These are phyloP conservation scores for Halteria grandinella DNA, from an alignment of 73 alveolate species.

Conservation along the genomic window DNA sequence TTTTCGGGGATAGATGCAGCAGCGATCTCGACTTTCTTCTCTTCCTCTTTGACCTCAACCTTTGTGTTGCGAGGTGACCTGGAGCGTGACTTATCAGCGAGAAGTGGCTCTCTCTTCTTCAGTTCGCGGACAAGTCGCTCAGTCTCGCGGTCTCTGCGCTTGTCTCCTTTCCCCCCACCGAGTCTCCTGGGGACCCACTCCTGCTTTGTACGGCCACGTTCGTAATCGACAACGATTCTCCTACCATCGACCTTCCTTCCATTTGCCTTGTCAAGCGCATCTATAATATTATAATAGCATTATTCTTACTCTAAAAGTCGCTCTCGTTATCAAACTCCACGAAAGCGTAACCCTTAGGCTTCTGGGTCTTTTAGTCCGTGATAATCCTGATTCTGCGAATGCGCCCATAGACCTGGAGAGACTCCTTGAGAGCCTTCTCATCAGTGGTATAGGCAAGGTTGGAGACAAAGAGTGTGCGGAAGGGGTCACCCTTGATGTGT, in stretches of 20 bases:
- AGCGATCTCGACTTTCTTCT: background rate
- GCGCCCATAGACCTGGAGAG: conserved; percentile 91
- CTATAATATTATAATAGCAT: background rate
- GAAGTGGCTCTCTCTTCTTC: conserved; percentile 10
- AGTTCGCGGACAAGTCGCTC: conserved; percentile 45
- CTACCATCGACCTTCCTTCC: conserved; percentile 93
- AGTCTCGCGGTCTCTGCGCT: conserved; percentile 62
- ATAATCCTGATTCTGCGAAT: conserved; percentile 83
- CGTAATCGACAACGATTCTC: conserved; percentile 87
- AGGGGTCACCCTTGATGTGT: conserved; percentile 86
- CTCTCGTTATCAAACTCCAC: conserved; percentile 88
- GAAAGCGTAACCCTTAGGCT: conserved; percentile 96
- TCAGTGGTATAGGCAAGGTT: conserved; percentile 83
- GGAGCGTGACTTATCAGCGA: background rate
- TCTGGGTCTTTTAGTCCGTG: conserved; percentile 78
- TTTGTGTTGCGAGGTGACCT: background rate
- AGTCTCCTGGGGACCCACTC: conserved; percentile 90
- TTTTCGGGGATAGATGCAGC: background rate
- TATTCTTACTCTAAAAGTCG: conserved; percentile 66
- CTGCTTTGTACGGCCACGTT: conserved; percentile 86
- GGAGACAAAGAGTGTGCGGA: conserved; percentile 89
- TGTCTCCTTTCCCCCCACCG: conserved; percentile 92
- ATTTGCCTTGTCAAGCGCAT: conserved; percentile 82
- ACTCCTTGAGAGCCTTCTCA: conserved; percentile 81
- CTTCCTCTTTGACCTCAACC: conserved; percentile 8